Percentiles rank a stretch among this genome's conserved stretches.
Evolutionary conservation across 169 alveolate species (phyloP).

Genomic region (Miamiensis avidus): DNA sequence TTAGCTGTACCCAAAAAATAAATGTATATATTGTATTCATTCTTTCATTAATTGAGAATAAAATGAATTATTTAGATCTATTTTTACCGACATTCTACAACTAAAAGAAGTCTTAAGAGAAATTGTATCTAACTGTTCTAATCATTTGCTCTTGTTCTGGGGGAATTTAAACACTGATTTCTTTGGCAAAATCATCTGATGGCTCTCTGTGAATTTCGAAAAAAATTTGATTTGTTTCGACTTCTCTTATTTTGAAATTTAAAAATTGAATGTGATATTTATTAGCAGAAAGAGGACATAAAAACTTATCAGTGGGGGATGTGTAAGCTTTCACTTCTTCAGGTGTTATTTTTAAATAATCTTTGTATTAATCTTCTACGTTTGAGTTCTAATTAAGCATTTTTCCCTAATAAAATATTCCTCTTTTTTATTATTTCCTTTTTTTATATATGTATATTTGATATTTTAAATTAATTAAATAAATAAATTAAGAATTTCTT

Average conservation of each 20-base stretch:
- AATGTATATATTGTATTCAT: too few species aligned
- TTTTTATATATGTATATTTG: too few species aligned
- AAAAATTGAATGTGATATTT: conserved; percentile 68
- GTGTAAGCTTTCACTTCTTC: conserved; percentile 61
- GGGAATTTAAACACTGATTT: conserved; percentile 27
- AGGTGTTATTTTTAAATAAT: conserved; percentile 50
- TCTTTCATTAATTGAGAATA: too few species aligned
- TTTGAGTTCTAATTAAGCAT: too few species aligned
- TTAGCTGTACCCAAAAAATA: too few species aligned
- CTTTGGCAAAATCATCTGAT: conserved; percentile 43
- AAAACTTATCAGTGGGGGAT: conserved; percentile 71
- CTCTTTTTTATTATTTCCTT: too few species aligned
- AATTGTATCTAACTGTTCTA: conserved; percentile 76
- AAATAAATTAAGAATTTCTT: too few species aligned
- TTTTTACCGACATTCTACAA: conserved; percentile 50
- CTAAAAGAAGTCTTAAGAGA: conserved; percentile 82
- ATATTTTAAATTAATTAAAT: too few species aligned
- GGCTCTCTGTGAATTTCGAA: conserved; percentile 57
- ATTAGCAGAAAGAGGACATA: conserved; percentile 76
- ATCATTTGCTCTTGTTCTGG: conserved; percentile 62
- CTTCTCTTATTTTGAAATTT: conserved; percentile 74
- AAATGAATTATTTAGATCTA: too few species aligned
- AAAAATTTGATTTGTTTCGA: conserved; percentile 67
- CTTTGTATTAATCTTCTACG: background rate
- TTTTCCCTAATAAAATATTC: too few species aligned